Evolutionary conservation across 225 moss, liverwort and hornwort genomes (phyloP), one percentile per base, ranked within the genome.

Genomic region (Anthoceros angustus): DNA sequence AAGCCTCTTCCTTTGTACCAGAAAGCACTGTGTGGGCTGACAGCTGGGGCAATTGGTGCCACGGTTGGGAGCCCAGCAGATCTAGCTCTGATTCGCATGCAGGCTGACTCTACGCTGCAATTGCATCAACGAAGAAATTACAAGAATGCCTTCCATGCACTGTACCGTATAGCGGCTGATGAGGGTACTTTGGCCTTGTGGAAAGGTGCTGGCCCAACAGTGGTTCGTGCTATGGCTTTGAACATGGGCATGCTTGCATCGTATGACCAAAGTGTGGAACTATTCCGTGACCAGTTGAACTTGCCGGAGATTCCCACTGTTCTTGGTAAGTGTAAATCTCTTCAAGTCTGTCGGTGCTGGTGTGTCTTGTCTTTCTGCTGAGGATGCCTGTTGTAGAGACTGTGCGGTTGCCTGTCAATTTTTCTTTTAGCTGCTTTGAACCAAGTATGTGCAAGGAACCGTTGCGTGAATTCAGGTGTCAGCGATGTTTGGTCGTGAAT

Each of bases 171-270:
- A 42, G 0, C 32, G 0, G 77, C 72, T 45, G 85, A 85, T 25
- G 85, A 85, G 67, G 85, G 85, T 8, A 66, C 80, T 25, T 42
- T 85, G 67, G 85, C 85, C 6, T 42, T 85, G 67, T 85, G 85
- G 85, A 85, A 85, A 67, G 85, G 85, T 14, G 85, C 85, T 4
- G 85, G 85, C 3, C 82, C 85, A 5, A 85, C 85, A 39, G 85
- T 85, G 15, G 85, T 85, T 20, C 75, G 85, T 25, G 85, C 85
- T 3, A 95, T 95, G 95, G 95, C 95, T 9, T 68, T 95, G 70
- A 95, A 95, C 73, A 91, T 95, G 95, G 95, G 95, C 41, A 95
- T 95, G 95, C 80, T 95, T 62, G 95, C 95, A 20, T 91, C 91
- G 10, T 95, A 95, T 39, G 95, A 95, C 61, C 91, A 95, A 72